These are phyloP conservation scores for Colletotrichum chlorophyti DNA, from an alignment of 2,329 filamentous ascomycete genomes.

Conservation along the genomic window DNA sequence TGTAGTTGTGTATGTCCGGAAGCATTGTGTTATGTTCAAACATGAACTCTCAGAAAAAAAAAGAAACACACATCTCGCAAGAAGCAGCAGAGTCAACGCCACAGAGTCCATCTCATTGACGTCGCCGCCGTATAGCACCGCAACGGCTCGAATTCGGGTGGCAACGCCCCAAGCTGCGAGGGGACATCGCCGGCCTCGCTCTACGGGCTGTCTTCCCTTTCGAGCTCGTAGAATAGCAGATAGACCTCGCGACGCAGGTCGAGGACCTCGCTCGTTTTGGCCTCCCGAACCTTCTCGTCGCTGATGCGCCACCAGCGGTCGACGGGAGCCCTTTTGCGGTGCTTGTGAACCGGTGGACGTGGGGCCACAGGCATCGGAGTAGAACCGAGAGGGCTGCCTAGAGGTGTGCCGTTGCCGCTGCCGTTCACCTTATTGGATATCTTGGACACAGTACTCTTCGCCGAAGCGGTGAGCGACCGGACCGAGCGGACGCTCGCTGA, in stretches of 20 bases:
- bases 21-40: slow-evolving; percentile 3
- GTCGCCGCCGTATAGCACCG: slow-evolving; percentile 5
- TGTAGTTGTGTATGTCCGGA: neutral
- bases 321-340: slow-evolving; percentile 61
- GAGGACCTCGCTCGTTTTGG: slow-evolving; percentile 89
- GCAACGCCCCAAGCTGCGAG: slow-evolving; percentile 10
- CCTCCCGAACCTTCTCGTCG: slow-evolving; percentile 95
- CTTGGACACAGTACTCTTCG: slow-evolving; percentile 59
- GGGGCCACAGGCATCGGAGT: slow-evolving; percentile 31
- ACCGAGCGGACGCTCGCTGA: slow-evolving; percentile 62
- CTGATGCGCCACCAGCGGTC: slow-evolving; percentile 98
- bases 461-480: slow-evolving; percentile 63
- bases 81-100: neutral
- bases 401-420: slow-evolving; percentile 21
- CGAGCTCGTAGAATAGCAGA: slow-evolving; percentile 92
- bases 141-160: slow-evolving; percentile 13
- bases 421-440: slow-evolving; percentile 48
- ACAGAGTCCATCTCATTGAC: slow-evolving; percentile 13
- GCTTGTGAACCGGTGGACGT: slow-evolving; percentile 36
- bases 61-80: too few species aligned
- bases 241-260: slow-evolving; percentile 97
- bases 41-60: neutral
- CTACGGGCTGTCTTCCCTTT: slow-evolving; percentile 49
- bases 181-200: slow-evolving; percentile 29
- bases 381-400: slow-evolving; percentile 31